Evolutionary conservation across 345 rosid genomes (phyloP), one percentile per base, ranked within the genome.

Genomic region (Hirschfeldia incana): DNA sequence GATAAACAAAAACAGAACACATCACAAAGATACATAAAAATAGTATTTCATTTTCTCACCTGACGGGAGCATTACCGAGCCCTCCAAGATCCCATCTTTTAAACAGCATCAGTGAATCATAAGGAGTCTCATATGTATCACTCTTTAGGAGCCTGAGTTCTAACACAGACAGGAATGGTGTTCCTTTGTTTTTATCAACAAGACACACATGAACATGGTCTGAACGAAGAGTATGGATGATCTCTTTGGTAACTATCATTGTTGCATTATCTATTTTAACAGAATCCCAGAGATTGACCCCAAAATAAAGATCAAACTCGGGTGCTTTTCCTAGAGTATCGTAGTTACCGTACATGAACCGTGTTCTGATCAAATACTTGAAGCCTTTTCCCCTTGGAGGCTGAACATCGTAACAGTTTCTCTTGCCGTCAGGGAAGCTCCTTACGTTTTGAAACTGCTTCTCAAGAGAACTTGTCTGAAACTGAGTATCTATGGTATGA

Each of bases 311-410:
- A 70, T 88, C 87, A n/a, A 89, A 89, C n/a, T 26, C 55, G 0
- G 87, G 91, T 1, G 74, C 30, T 16, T 15, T 16, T 3, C 74
- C 72, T 0, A 37, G 12, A 9, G 8, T 72, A 28, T 91, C 90
- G 6, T 89, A 91, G 72, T 89, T 84, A 6, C 89, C 90, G 37
- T 90, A 85, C 79, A 81, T 39, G 80, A 85, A 89, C 3, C 64
- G 61, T 3, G 88, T 77, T 75, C 93, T 78, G 55, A 89, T 78
- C 67, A 89, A 58, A 68, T 89, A 89, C 49, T 66, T 80, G 28
- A 44, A 34, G 8, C 73, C 82, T 60, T 58, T 79, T n/a, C 62
- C 81, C 1, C 63, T 78, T 0, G 65, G 74, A 12, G 77, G 82
- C 51, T 42, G 67, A 1, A 79, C 32, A 10, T 12, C 75, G 79